Conservation (phyloP, 176 grass and related monocot genomes). For the Oryza glaberrima region DNA sequence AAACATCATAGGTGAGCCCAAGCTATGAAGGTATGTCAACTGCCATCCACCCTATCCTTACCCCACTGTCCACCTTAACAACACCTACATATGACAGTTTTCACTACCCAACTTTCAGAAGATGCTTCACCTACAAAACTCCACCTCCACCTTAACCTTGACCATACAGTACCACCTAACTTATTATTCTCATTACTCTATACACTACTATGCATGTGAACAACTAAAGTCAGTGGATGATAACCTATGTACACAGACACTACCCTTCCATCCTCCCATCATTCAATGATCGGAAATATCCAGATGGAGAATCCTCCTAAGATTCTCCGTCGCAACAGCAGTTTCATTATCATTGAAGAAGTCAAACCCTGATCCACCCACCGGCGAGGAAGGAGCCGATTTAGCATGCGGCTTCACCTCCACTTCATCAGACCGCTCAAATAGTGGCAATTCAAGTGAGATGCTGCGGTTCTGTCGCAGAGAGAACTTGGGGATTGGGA, state of each 20-base stretch:
- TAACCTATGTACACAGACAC: slow-evolving; percentile 41
- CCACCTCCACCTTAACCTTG: slow-evolving; percentile 5
- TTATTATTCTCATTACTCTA: slow-evolving; percentile 35
- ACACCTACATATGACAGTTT: slow-evolving; percentile 9
- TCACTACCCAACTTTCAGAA: not conserved
- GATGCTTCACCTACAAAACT: slow-evolving; percentile 25
- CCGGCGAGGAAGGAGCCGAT: slow-evolving; percentile 74
- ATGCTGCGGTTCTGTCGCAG: slow-evolving; percentile 70
- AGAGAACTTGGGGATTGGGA: slow-evolving; percentile 78
- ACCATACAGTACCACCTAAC: slow-evolving; percentile 3
- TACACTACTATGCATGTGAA: slow-evolving; percentile 43
- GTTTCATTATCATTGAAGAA: slow-evolving; percentile 52
- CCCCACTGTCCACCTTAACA: slow-evolving; percentile 13
- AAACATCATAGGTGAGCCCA: slow-evolving; percentile 35
- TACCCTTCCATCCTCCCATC: slow-evolving; percentile 18
- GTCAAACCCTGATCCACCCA: slow-evolving; percentile 39
- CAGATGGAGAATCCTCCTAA: slow-evolving; percentile 81
- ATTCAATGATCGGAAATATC: slow-evolving; percentile 46
- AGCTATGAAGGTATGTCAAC: slow-evolving; percentile 38
- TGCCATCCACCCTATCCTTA: slow-evolving; percentile 1
- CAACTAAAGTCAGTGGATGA: slow-evolving; percentile 27
- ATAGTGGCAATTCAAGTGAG: slow-evolving; percentile 64
- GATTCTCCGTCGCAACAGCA: slow-evolving; percentile 72
- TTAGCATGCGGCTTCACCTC: slow-evolving; percentile 49
- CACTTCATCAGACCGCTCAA: slow-evolving; percentile 31